These are phyloP conservation scores for Candida schatavii DNA, from an alignment of 805 yeast genomes.

Conservation along the genomic window DNA sequence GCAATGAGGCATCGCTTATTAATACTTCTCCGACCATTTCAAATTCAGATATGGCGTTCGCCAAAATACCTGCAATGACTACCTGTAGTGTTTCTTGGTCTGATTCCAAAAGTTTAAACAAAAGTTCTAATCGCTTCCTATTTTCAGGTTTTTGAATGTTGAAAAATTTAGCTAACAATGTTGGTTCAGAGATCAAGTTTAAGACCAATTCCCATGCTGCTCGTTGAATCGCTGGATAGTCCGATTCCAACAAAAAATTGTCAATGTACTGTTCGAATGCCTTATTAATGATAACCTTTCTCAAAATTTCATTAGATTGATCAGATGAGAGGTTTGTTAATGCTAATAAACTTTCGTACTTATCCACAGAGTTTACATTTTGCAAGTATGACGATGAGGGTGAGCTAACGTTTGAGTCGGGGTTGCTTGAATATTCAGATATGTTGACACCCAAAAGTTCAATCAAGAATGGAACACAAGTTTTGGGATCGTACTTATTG, in stretches of 20 bases:
- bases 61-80: slow-evolving; percentile 35
- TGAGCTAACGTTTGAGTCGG: not conserved
- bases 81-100: slow-evolving; percentile 26
- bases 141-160: slow-evolving; percentile 41
- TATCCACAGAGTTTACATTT: slow-evolving; percentile 39
- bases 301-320: slow-evolving; percentile 37
- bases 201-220: slow-evolving; percentile 63
- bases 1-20: slow-evolving; percentile 12
- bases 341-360: slow-evolving; percentile 58
- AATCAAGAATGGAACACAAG: slow-evolving; percentile 47
- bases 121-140: slow-evolving; percentile 24
- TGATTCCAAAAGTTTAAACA: slow-evolving; percentile 34
- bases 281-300: slow-evolving; percentile 41
- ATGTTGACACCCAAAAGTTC: slow-evolving; percentile 41
- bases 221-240: slow-evolving; percentile 46
- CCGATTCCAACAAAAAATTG: slow-evolving; percentile 37
- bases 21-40: slow-evolving; percentile 32
- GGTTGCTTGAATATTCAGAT: slow-evolving; percentile 15
- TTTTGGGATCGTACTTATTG: slow-evolving; percentile 36
- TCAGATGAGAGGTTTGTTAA: slow-evolving; percentile 64
- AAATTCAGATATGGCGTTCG: slow-evolving; percentile 39
- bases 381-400: slow-evolving; percentile 17
- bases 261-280: slow-evolving; percentile 44
- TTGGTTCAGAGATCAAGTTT: slow-evolving; percentile 48
- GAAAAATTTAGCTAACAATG: slow-evolving; percentile 54